Percentiles rank a stretch among this genome's conserved stretches.
These are phyloP conservation scores for Paragyromitra xinjiangensis DNA, from an alignment of 495 filamentous ascomycete genomes.

Conservation along the genomic window DNA sequence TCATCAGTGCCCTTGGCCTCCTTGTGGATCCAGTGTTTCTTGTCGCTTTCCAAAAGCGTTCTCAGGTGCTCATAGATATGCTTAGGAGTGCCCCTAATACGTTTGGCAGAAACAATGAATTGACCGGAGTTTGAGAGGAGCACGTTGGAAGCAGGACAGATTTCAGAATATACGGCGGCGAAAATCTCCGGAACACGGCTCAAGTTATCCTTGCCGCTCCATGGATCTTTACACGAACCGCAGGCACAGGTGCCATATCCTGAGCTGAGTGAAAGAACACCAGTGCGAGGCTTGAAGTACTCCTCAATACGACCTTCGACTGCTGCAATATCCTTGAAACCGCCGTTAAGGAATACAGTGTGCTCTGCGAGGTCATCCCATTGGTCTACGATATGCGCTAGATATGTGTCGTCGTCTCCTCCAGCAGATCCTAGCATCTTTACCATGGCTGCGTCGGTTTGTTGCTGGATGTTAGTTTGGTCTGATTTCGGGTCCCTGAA, in stretches of 20 bases:
- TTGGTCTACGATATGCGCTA: slow-evolving; percentile 60
- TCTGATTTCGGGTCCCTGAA: slow-evolving; percentile 56
- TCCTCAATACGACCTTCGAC: slow-evolving; percentile 59
- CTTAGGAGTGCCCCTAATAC: slow-evolving; percentile 59
- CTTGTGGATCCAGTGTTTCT: slow-evolving; percentile 56
- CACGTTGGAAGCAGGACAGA: slow-evolving; percentile 39
- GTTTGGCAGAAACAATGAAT: slow-evolving; percentile 61
- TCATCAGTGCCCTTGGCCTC: slow-evolving; percentile 55
- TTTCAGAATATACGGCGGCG: slow-evolving; percentile 43
- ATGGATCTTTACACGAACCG: slow-evolving; percentile 59
- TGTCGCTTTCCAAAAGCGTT: slow-evolving; percentile 57
- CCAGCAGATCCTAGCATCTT: slow-evolving; percentile 58
- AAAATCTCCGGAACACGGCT: slow-evolving; percentile 57
- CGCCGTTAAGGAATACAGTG: slow-evolving; percentile 63
- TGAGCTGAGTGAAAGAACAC: slow-evolving; percentile 60
- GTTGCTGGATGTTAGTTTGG: slow-evolving; percentile 50
- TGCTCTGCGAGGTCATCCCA: slow-evolving; percentile 63
- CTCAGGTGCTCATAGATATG: slow-evolving; percentile 57
- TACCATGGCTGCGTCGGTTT: slow-evolving; percentile 57
- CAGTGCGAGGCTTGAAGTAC: slow-evolving; percentile 59
- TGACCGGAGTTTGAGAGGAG: slow-evolving; percentile 62
- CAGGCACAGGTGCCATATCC: slow-evolving; percentile 57
- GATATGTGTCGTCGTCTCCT: slow-evolving; percentile 62
- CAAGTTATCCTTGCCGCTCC: slow-evolving; percentile 56
- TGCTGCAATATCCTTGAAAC: slow-evolving; percentile 59